Evolutionary conservation across 208 protist genomes (phyloP), one percentile per base, ranked within the genome.

Genomic region (Leishmania lainsoni): DNA sequence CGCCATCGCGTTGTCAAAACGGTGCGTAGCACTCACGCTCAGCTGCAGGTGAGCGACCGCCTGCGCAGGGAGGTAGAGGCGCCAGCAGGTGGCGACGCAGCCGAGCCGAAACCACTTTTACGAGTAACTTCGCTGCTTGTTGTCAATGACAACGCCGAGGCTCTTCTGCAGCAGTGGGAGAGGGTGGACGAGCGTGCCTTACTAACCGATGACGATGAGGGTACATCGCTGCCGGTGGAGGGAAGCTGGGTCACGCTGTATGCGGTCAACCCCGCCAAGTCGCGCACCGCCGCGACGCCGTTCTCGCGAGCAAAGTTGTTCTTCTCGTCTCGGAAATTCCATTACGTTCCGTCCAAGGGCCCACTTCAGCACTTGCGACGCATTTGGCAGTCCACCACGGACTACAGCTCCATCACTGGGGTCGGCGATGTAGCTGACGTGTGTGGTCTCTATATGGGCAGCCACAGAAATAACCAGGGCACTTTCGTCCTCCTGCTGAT

Each of bases 151-250:
- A 79, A 83, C 14, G 89, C 83, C 39, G 89, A 96, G 84, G 86
- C 89, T 2, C 76, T 97, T 2, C 84, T 97, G 58, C 93, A 97
- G 78, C 82, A 93, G 51, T 97, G 93, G 92, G 86, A 93, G 56
- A 85, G 78, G 54, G 81, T 84, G 61, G 83, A 82, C 42, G 81
- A 88, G 35, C 74, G 63, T 14, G 78, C 71, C 0, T 48, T 74
- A n/a, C 78, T 84, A 20, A 5, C 42, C 16, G 75, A 81, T 32
- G 83, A 84, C 22, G 75, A 76, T 4, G 65, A 83, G 5, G 82
- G 84, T n/a, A 66, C 79, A n/a, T 78, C 81, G 9, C 82, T 93
- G 71, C 93, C 92, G 6, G 52, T 72, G 29, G 91, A 95, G 78
- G 91, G 92, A 0, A 85, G 86, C 58, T 78, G 39, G 17, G 80